A percentile compares a stretch with the other conserved stretches of the same genome.
Conservation (phyloP, 1,284 basidiomycete genomes). For the Inonotus obliquus region DNA sequence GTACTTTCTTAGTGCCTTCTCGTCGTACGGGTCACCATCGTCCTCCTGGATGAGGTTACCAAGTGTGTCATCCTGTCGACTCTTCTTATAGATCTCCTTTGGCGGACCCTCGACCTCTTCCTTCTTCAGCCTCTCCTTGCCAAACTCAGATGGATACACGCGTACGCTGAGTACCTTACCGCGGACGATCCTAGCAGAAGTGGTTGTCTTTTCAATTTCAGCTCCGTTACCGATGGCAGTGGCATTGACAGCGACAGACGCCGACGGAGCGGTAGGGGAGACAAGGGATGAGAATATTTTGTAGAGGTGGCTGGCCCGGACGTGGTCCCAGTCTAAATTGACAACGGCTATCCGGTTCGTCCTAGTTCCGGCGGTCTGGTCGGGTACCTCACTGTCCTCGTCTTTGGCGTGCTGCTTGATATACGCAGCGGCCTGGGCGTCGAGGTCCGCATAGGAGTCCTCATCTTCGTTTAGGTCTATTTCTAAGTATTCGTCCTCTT, state of each 20-base stretch:
- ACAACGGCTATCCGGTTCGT: constrained; percentile 86
- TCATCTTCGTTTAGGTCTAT: constrained; percentile 79
- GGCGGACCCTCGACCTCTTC: constrained; percentile 94
- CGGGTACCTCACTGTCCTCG: constrained; percentile 23
- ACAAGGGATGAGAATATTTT: constrained; percentile 92
- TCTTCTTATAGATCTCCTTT: constrained; percentile 69
- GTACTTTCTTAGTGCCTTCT: constrained; percentile 86
- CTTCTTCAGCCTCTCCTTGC: constrained; percentile 79
- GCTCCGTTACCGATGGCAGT: not conserved
- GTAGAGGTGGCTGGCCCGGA: constrained; percentile 87
- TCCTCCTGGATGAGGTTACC: constrained; percentile 65
- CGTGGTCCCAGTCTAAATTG: constrained; percentile 98
- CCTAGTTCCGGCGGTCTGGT: constrained; percentile 30
- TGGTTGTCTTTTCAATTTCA: constrained; percentile 22
- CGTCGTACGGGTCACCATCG: constrained; percentile 74
- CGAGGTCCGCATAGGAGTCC: constrained; percentile 60
- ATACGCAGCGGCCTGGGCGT: constrained; percentile 69
- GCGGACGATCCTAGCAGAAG: constrained; percentile 32
- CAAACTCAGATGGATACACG: constrained; percentile 93
- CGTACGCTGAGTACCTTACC: constrained; percentile 74
- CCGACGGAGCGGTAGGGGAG: constrained; percentile 54
- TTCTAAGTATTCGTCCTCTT: constrained; percentile 39
- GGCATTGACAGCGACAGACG: constrained; percentile 33
- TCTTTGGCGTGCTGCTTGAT: constrained; percentile 40
- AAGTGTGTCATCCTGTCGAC: constrained; percentile 49